These are phyloP conservation scores for Clavispora asparagi DNA, from an alignment of 805 yeast species.

Conservation along the genomic window DNA sequence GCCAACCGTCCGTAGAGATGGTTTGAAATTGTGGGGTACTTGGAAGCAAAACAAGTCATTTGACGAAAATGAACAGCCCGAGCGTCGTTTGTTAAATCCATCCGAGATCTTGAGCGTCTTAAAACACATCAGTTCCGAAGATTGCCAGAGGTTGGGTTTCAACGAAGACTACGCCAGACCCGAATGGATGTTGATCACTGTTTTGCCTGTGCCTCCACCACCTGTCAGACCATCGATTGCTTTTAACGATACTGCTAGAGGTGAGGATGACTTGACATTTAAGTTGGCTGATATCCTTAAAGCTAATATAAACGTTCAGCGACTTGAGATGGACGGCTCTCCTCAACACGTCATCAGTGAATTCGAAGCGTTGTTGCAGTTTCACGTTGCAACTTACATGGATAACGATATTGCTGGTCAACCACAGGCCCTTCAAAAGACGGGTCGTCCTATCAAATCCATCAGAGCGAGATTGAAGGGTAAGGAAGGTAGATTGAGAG, in stretches of 20 bases:
- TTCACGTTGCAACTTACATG: constrained; percentile 99
- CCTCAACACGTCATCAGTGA: constrained; percentile 98
- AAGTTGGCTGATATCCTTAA: constrained; percentile 94
- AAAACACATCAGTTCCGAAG: constrained; percentile 84
- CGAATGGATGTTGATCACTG: constrained; percentile 96
- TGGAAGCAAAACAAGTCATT: constrained; percentile 86
- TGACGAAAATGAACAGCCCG: constrained; percentile 87
- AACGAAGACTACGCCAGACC: constrained; percentile 97
- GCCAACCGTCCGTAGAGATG: constrained; percentile 94
- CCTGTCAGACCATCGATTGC: constrained; percentile 99
- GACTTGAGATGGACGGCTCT: constrained; percentile 96
- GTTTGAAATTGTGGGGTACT: constrained; percentile 94
- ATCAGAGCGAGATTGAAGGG: constrained; percentile 99
- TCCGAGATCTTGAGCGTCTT: constrained; percentile 87
- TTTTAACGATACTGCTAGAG: constrained; percentile 95
- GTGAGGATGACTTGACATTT: constrained; percentile 98
- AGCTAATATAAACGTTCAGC: constrained; percentile 95
- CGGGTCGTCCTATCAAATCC: constrained; percentile 97
- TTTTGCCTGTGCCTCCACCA: constrained; percentile 99
- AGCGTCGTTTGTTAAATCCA: constrained; percentile 82
- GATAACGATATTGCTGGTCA: constrained; percentile 99
- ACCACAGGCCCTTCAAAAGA: constrained; percentile 97
- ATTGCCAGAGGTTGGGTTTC: constrained; percentile 77
- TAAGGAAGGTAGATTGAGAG: constrained; percentile 98
- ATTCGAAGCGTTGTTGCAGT: constrained; percentile 90